phyloP scores from a whole-genome alignment of 108 stramenopile species.

The Seminavis robusta region DNA sequence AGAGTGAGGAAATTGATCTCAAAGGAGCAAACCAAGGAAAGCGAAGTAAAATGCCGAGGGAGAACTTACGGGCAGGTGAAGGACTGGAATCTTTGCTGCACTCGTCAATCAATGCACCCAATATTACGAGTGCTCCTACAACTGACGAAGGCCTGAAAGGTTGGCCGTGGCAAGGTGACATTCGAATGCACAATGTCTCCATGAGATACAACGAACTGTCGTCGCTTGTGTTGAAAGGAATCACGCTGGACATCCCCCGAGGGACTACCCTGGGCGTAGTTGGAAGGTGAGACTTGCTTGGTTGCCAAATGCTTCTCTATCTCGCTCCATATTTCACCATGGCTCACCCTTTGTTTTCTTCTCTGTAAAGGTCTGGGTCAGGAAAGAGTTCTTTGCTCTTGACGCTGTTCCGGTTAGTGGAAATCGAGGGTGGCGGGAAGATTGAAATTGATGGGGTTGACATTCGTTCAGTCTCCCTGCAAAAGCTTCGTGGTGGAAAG shows the following conservation, averaged over 20 bases:
- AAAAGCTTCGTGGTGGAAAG: constrained; percentile 78
- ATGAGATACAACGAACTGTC: constrained; percentile 66
- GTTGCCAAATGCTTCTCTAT: neutral
- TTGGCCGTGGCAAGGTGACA: constrained; percentile 80
- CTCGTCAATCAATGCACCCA: neutral
- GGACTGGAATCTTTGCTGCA: constrained; percentile 24
- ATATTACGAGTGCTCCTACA: neutral
- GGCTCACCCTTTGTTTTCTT: constrained; percentile 5
- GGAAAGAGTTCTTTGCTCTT: constrained; percentile 87
- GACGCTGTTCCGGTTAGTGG: constrained; percentile 87
- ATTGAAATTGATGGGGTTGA: constrained; percentile 93
- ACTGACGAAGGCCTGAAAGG: constrained; percentile 2
- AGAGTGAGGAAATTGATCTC: constrained; percentile 17
- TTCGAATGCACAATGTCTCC: constrained; percentile 67
- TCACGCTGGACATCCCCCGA: constrained; percentile 47
- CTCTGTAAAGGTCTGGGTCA: constrained; percentile 21
- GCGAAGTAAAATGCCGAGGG: constrained; percentile 21
- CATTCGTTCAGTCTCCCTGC: constrained; percentile 68
- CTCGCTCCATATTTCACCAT: neutral
- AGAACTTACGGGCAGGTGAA: constrained; percentile 32
- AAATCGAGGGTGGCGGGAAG: constrained; percentile 53
- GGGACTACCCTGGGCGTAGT: constrained; percentile 75
- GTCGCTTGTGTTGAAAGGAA: constrained; percentile 56
- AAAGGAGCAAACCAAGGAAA: neutral
- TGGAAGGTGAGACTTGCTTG: constrained; percentile 50